phyloP scores from a whole-genome alignment of 495 filamentous ascomycete genomes.

The Cetradonia linearis region DNA sequence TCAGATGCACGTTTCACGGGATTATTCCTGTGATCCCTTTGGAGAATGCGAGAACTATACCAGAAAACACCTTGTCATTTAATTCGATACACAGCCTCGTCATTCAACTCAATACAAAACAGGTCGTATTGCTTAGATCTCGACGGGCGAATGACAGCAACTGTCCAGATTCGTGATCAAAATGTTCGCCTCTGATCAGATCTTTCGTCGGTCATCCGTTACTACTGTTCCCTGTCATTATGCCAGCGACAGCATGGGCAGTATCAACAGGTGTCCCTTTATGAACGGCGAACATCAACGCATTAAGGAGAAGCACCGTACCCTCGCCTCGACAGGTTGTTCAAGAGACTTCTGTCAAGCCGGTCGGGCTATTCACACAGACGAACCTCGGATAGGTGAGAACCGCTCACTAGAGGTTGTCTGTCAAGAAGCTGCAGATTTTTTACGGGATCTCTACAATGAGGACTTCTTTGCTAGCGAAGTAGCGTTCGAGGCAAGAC shows the following conservation, averaged over 20 bases:
- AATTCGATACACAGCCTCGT: too few relatives aligned
- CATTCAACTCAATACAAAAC: not conserved
- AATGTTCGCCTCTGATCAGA: not conserved
- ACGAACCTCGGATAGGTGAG: conserved; percentile 24
- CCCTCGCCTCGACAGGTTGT: conserved; percentile 24
- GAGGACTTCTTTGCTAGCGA: conserved; percentile 21
- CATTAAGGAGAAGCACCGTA: conserved; percentile 3
- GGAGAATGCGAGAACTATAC: too few relatives aligned
- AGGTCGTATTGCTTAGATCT: too few relatives aligned
- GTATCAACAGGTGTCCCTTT: not conserved
- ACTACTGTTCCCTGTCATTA: not conserved
- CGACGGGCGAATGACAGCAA: not conserved
- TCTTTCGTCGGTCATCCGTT: not conserved
- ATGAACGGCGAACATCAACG: conserved; percentile 2
- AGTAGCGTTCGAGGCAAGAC: conserved; percentile 14
- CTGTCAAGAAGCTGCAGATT: conserved; percentile 22
- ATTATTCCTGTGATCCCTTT: not conserved
- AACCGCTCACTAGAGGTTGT: conserved; percentile 21
- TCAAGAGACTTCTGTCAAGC: conserved; percentile 25
- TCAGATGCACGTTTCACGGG: not conserved
- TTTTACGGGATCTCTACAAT: conserved; percentile 20
- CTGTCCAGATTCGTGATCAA: not conserved
- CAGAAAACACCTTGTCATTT: too few relatives aligned
- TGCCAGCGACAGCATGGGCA: not conserved
- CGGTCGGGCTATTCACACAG: conserved; percentile 22